Evolutionary conservation across 2,329 filamentous ascomycete species (phyloP).

Genomic region (Paraphoma chrysanthemicola): DNA sequence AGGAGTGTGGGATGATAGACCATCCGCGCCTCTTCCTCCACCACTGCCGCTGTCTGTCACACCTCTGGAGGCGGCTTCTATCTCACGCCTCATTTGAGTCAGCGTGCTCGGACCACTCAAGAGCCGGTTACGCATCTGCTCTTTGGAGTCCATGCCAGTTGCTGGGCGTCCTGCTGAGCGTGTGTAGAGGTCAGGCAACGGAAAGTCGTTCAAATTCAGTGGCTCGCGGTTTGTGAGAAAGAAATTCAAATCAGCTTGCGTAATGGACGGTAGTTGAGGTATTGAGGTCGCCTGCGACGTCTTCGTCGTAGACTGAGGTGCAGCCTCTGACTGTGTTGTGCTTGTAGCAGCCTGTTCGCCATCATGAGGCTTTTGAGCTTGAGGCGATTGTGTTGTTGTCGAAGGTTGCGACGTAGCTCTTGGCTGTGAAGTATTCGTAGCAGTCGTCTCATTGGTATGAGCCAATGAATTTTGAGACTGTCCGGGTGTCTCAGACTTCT

Average conservation of each 20-base stretch:
- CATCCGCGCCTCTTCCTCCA: not conserved
- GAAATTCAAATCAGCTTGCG: not conserved
- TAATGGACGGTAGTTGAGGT: not conserved
- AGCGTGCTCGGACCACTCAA: not conserved
- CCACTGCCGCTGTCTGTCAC: not conserved
- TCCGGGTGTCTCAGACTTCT: too few species aligned
- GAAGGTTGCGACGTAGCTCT: too few species aligned
- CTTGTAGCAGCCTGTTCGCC: too few species aligned
- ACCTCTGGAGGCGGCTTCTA: not conserved
- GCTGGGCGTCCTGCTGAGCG: not conserved
- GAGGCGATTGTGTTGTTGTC: too few species aligned
- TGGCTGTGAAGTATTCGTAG: too few species aligned
- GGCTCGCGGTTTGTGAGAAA: not conserved
- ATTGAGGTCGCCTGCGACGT: not conserved
- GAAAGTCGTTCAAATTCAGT: not conserved
- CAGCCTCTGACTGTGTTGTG: too few species aligned
- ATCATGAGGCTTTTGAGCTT: too few species aligned
- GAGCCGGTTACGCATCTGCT: not conserved
- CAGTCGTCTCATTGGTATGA: too few species aligned
- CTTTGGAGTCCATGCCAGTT: not conserved
- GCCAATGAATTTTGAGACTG: too few species aligned
- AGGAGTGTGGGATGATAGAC: not conserved
- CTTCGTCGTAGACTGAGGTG: too few species aligned
- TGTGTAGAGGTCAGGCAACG: not conserved
- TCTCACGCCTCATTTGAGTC: not conserved